These are phyloP conservation scores for Ceriops zippeliana DNA, from an alignment of 345 rosid species.

Conservation along the genomic window DNA sequence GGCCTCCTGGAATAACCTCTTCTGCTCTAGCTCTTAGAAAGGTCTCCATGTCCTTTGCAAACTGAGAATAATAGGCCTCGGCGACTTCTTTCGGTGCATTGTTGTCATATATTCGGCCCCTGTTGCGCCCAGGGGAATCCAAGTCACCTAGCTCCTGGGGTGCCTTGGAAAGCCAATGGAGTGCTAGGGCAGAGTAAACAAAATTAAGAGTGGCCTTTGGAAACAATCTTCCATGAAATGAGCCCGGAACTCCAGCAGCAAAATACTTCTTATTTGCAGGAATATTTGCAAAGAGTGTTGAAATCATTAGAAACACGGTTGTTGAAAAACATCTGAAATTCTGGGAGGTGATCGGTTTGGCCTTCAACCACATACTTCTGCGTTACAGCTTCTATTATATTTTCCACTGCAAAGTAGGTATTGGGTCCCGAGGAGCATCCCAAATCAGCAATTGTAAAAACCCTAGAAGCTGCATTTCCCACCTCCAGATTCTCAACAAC, in stretches of 20 bases:
- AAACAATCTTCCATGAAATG: constrained; percentile 19
- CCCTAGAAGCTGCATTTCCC: not conserved
- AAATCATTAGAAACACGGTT: constrained; percentile 15
- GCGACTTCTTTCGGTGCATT: constrained; percentile 14
- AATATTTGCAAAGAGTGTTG: constrained; percentile 7
- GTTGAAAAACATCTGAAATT: constrained; percentile 2
- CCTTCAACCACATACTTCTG: not conserved
- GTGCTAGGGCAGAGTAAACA: constrained; percentile 7
- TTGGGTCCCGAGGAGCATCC: constrained; percentile 15
- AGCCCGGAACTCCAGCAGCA: constrained; percentile 13
- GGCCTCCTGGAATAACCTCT: constrained; percentile 16
- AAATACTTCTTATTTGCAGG: constrained; percentile 10
- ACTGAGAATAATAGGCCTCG: constrained; percentile 16
- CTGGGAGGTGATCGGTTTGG: not conserved
- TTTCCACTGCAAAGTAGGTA: constrained; percentile 3
- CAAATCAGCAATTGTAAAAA: constrained; percentile 7
- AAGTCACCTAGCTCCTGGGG: constrained; percentile 7
- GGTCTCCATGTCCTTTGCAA: constrained; percentile 11
- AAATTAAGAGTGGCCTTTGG: constrained; percentile 9
- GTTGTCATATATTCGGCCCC: constrained; percentile 7
- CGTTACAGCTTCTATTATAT: not conserved
- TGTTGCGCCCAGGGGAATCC: constrained; percentile 1
- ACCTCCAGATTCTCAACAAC: constrained; percentile 7
- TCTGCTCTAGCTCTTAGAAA: constrained; percentile 17
- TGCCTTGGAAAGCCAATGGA: constrained; percentile 14